Evolutionary conservation across 2,329 filamentous ascomycete species (phyloP), one percentile per base, ranked within the genome.

Genomic region (Endoconidiophora laricicola): DNA sequence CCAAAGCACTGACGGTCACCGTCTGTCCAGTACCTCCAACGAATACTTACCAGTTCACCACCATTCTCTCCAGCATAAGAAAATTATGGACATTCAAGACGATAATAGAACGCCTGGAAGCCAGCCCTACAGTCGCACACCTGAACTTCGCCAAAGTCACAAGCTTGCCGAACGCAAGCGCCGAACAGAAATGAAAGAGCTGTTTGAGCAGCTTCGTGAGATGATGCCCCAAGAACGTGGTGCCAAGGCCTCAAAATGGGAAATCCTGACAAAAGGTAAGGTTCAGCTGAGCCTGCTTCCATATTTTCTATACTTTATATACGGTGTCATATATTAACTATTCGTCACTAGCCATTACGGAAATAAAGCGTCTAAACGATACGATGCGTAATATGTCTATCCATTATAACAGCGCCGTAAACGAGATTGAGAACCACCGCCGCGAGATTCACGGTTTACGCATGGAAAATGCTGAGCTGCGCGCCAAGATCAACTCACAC

Each of bases 171-270:
- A 91, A 64, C 73, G 85, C 37, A 91, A 91, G 66, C 75, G 85
- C 38, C 71, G 85, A 54, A 88, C 84, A 6, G 85, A 91, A 61
- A 91, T 91, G 85, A 91, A 91, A 66, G 81, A 85, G 58, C 66
- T 91, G 0, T 91, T 91, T 59, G 85, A 91, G 56, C 81, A 86
- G 57, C 67, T 91, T 6, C 77, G 86, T 56, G 80, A 83, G 56
- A 69, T 86, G 37, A 80, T 90, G 66, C 84, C 84, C 1, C 82
- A 86, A 57, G 84, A 86, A 58, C 77, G 85, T 14, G 85, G 85
- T 1, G 82, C 81, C 22, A 93, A 91, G 62, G 85, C 85, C 0
- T 88, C 83, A 57, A 93, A 93, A 58, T 93, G 85, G 85, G 85
- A 93, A 58, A 87, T 90, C 45, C 62, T 93, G 14, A 87, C 83